Evolutionary conservation across 2,329 filamentous ascomycete genomes (phyloP).

Genomic region (Lachnum nothofagi): DNA sequence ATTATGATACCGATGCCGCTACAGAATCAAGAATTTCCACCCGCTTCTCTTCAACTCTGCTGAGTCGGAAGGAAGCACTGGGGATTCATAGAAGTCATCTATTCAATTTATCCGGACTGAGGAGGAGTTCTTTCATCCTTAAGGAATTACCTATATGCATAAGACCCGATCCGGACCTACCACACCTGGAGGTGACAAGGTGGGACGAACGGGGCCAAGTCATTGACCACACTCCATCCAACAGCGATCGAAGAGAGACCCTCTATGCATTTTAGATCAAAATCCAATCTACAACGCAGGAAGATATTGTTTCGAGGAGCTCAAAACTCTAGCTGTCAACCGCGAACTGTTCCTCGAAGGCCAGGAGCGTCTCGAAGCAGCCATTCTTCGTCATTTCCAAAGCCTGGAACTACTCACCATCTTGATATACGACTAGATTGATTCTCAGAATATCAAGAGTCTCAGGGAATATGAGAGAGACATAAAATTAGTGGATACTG

Average conservation of each 20-base stretch:
- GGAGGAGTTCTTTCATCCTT: background rate
- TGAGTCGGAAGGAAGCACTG: constrained; percentile 11
- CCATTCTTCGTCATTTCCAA: constrained; percentile 5
- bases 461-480: background rate
- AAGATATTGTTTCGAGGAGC: constrained; percentile 4
- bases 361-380: background rate
- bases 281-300: constrained; percentile 3
- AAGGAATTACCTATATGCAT: constrained; percentile 7
- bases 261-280: background rate
- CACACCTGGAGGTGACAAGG: constrained; percentile 7
- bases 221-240: background rate
- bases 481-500: background rate
- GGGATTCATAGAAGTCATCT: too few relatives aligned
- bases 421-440: constrained; percentile 6
- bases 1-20: constrained; percentile 10
- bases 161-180: constrained; percentile 10
- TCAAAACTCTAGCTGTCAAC: constrained; percentile 10
- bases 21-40: constrained; percentile 4
- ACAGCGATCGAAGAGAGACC: background rate
- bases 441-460: constrained; percentile 3
- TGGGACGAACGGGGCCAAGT: background rate
- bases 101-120: too few relatives aligned
- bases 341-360: background rate
- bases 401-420: constrained; percentile 11
- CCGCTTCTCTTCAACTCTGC: constrained; percentile 7